A percentile compares a stretch with the other conserved stretches of the same genome.
Conservation (phyloP, 176 grass and related monocot genomes). For the Oryza australiensis region DNA sequence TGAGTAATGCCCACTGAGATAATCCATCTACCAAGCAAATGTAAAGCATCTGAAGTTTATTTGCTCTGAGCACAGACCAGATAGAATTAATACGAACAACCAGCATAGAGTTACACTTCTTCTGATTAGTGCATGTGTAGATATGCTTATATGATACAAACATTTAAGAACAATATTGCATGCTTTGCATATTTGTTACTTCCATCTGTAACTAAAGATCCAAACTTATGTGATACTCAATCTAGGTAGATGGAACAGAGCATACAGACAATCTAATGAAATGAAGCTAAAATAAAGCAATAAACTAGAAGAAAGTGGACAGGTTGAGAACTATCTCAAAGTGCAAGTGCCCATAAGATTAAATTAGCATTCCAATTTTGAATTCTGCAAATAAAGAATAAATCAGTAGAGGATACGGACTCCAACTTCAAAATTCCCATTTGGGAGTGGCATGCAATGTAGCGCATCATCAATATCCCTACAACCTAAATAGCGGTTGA, state of each 20-base stretch:
- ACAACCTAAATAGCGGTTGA: conserved; percentile 63
- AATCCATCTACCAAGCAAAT: conserved; percentile 5
- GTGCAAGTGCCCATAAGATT: conserved; percentile 1
- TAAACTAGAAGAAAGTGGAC: not conserved
- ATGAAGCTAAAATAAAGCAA: not conserved
- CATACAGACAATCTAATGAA: conserved; percentile 21
- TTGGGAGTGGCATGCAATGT: conserved; percentile 87
- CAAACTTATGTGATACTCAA: conserved; percentile 7
- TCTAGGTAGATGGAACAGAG: conserved; percentile 9
- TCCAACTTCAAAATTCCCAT: conserved; percentile 99
- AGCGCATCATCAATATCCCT: conserved; percentile 99
- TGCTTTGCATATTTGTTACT: not conserved
- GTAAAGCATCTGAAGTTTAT: conserved; percentile 7
- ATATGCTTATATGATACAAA: not conserved
- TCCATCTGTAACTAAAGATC: not conserved
- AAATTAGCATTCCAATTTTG: conserved; percentile 7
- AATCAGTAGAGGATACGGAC: conserved; percentile 83
- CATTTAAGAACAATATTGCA: not conserved
- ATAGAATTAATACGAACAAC: not conserved
- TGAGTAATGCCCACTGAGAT: not conserved
- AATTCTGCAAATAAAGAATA: not conserved
- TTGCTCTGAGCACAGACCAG: not conserved
- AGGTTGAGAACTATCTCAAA: conserved; percentile 30
- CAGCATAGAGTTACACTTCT: not conserved
- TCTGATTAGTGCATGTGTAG: not conserved